Conservation (phyloP, 148 eudicot genomes). For the Gaultheria prostrata region DNA sequence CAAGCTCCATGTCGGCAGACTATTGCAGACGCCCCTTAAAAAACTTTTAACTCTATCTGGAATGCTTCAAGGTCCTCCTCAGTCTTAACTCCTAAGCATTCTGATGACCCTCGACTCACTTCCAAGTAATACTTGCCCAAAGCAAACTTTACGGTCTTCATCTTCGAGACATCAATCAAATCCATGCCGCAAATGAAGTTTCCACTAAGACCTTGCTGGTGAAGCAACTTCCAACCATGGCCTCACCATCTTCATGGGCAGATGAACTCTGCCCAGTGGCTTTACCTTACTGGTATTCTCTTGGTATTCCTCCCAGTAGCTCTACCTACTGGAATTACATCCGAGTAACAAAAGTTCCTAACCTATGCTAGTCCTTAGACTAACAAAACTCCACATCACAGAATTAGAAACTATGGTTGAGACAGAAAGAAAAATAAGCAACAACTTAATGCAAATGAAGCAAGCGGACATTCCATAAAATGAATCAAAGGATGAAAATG, state of each 20-base stretch:
- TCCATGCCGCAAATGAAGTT: neutral
- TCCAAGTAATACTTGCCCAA: too few relatives aligned
- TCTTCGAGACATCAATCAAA: too few relatives aligned
- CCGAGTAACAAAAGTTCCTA: neutral
- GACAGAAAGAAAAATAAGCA: neutral
- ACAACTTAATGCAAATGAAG: neutral
- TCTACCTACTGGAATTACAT: neutral
- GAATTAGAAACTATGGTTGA: neutral
- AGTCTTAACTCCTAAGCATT: neutral
- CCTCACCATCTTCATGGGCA: neutral
- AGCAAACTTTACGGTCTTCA: too few relatives aligned
- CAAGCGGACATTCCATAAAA: neutral
- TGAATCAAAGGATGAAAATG: neutral
- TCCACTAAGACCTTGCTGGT: neutral
- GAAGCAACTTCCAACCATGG: neutral
- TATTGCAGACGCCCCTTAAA: neutral
- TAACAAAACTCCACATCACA: neutral
- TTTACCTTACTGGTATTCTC: neutral
- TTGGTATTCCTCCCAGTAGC: neutral
- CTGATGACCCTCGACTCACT: too few relatives aligned
- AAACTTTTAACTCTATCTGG: neutral
- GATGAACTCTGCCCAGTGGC: neutral
- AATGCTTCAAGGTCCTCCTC: neutral
- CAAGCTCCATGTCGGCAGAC: neutral
- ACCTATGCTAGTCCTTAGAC: neutral